These are phyloP conservation scores for Huntiella abstrusa DNA, from an alignment of 2,329 filamentous ascomycete species.

Conservation along the genomic window DNA sequence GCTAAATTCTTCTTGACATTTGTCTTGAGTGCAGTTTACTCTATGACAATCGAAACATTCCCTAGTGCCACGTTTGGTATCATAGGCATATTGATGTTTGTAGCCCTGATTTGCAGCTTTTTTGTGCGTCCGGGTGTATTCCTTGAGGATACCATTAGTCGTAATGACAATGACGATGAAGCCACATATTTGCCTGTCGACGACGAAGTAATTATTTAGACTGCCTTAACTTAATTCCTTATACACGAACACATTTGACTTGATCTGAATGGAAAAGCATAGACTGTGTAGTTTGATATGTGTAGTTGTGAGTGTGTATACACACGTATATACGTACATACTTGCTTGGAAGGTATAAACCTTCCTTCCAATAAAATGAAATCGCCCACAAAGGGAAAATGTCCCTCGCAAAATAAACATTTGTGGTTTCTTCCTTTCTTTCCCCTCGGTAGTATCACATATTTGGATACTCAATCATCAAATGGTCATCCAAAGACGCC, in stretches of 20 bases:
- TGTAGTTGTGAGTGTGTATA: too few relatives aligned
- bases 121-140: constrained; percentile 6
- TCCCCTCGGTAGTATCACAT: too few relatives aligned
- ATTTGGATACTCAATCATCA: too few relatives aligned
- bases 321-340: too few relatives aligned
- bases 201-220: constrained; percentile 9
- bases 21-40: constrained; percentile 74
- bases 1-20: constrained; percentile 62
- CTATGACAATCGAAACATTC: constrained; percentile 56
- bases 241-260: background rate
- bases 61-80: constrained; percentile 56
- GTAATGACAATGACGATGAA: background rate
- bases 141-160: constrained; percentile 8
- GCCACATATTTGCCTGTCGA: constrained; percentile 1
- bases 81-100: constrained; percentile 1
- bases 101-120: constrained; percentile 4
- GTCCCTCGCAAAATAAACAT: too few relatives aligned
- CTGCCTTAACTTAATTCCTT: background rate
- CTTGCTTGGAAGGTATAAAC: too few relatives aligned
- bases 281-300: too few relatives aligned
- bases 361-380: too few relatives aligned
- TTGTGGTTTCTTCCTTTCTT: too few relatives aligned
- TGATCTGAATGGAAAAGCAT: too few relatives aligned
- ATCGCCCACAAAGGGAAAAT: too few relatives aligned
- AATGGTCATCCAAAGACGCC: too few relatives aligned